These are phyloP conservation scores for Lojkania enalia DNA, from an alignment of 2,329 filamentous ascomycete species.

Conservation along the genomic window DNA sequence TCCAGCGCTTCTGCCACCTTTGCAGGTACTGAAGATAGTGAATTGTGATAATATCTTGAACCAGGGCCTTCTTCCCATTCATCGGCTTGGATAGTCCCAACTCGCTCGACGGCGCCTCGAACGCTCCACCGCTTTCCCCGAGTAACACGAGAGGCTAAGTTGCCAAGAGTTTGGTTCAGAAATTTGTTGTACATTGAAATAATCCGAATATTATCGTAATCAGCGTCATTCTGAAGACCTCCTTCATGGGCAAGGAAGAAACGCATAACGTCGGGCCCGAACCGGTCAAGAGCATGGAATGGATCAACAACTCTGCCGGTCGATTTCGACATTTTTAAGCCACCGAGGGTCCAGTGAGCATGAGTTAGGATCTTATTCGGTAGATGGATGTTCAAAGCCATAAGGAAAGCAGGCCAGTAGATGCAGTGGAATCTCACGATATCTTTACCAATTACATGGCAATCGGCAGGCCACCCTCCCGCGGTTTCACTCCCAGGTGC, in stretches of 20 bases:
- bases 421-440: slow-evolving; percentile 94
- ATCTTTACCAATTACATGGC: slow-evolving; percentile 94
- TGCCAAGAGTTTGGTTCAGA: slow-evolving; percentile 77
- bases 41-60: slow-evolving; percentile 37
- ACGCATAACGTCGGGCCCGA: slow-evolving; percentile 83
- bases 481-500: slow-evolving; percentile 63
- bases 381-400: slow-evolving; percentile 79
- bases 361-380: slow-evolving; percentile 84
- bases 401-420: slow-evolving; percentile 96
- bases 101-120: slow-evolving; percentile 57
- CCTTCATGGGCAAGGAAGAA: slow-evolving; percentile 86
- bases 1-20: slow-evolving; percentile 30
- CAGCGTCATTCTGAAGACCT: slow-evolving; percentile 73
- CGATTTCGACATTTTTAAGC: slow-evolving; percentile 95
- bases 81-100: slow-evolving; percentile 29
- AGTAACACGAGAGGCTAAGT: slow-evolving; percentile 72
- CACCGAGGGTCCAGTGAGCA: slow-evolving; percentile 92
- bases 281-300: slow-evolving; percentile 86
- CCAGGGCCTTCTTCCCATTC: slow-evolving; percentile 37
- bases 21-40: slow-evolving; percentile 39
- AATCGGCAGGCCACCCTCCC: slow-evolving; percentile 83
- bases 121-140: slow-evolving; percentile 72
- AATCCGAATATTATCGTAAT: slow-evolving; percentile 81
- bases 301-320: slow-evolving; percentile 94
- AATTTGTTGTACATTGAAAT: slow-evolving; percentile 77